These are phyloP conservation scores for Ophiognomonia clavigignenti-juglandacearum DNA, from an alignment of 2,329 filamentous ascomycete species.

Conservation along the genomic window DNA sequence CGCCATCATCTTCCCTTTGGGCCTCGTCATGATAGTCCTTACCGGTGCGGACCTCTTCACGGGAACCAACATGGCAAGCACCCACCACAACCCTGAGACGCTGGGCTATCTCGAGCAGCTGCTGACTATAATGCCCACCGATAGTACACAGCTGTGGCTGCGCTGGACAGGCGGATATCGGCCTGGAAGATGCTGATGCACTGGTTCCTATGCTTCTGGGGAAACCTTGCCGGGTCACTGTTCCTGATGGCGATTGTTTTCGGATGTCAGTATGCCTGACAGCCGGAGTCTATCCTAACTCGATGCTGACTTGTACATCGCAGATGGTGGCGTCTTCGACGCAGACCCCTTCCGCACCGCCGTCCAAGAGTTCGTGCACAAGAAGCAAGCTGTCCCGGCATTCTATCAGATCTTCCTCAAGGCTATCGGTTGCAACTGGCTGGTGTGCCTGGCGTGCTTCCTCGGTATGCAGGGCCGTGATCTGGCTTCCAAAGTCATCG, in stretches of 20 bases:
- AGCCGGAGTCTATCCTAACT: not conserved
- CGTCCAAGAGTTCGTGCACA: slow-evolving; percentile 39
- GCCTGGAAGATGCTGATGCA: slow-evolving; percentile 19
- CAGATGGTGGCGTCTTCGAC: slow-evolving; percentile 41
- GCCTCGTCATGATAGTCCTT: slow-evolving; percentile 43
- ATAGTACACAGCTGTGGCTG: slow-evolving; percentile 20
- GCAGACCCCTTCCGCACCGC: slow-evolving; percentile 37
- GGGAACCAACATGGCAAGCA: slow-evolving; percentile 35
- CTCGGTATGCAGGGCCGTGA: slow-evolving; percentile 44
- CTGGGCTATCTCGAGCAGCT: not conserved
- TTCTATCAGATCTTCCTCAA: slow-evolving; percentile 51
- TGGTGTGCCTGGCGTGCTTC: slow-evolving; percentile 50
- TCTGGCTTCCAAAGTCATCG: slow-evolving; percentile 46
- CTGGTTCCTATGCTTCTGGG: slow-evolving; percentile 42
- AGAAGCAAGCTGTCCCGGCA: slow-evolving; percentile 42
- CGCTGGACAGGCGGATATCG: slow-evolving; percentile 17
- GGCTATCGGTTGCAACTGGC: slow-evolving; percentile 53
- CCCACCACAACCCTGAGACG: not conserved
- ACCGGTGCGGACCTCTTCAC: slow-evolving; percentile 45
- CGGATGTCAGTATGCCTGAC: slow-evolving; percentile 31
- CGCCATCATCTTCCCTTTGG: slow-evolving; percentile 44
- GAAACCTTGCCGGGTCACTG: slow-evolving; percentile 41
- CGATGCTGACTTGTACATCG: not conserved
- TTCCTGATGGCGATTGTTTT: slow-evolving; percentile 43
- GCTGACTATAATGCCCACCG: not conserved